Conservation (phyloP, 2,329 filamentous ascomycete genomes). For the Aspergillus hortae region DNA sequence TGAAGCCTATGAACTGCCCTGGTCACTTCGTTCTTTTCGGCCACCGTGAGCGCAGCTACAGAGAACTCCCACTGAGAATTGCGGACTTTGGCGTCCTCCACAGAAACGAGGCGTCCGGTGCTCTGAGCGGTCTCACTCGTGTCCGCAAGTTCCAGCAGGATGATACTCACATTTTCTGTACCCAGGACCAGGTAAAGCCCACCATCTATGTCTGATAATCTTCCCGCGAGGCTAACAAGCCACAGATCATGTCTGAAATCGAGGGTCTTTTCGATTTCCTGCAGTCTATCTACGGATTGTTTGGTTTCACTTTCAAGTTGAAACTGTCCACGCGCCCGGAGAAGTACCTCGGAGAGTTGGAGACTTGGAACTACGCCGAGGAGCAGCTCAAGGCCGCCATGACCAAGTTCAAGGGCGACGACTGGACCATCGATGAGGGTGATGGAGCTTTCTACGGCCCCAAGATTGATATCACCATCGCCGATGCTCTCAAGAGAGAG, state of each 20-base stretch:
- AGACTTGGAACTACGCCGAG: conserved; percentile 88
- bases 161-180: conserved; percentile 94
- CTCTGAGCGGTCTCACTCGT: conserved; percentile 83
- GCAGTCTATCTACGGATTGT: conserved; percentile 71
- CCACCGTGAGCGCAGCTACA: conserved; percentile 79
- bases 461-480: conserved; percentile 96
- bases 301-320: conserved; percentile 88
- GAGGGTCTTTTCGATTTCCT: conserved; percentile 85
- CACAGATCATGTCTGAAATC: conserved; percentile 66
- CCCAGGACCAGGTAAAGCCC: conserved; percentile 62
- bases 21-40: conserved; percentile 87
- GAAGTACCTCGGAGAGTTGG: conserved; percentile 80
- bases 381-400: conserved; percentile 73
- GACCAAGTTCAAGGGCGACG: conserved; percentile 68
- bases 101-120: conserved; percentile 91
- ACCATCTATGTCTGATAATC: neutral
- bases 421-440: conserved; percentile 89
- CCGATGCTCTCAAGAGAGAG: conserved; percentile 78
- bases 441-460: conserved; percentile 98
- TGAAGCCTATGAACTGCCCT: conserved; percentile 99
- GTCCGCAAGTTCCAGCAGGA: conserved; percentile 95
- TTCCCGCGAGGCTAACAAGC: conserved; percentile 8
- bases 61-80: conserved; percentile 85
- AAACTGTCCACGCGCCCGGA: conserved; percentile 90
- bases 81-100: conserved; percentile 96